Evolutionary conservation across 768 basidiomycete species (phyloP), one percentile per base, ranked within the genome.

Genomic region (Phylloporus scabripes): DNA sequence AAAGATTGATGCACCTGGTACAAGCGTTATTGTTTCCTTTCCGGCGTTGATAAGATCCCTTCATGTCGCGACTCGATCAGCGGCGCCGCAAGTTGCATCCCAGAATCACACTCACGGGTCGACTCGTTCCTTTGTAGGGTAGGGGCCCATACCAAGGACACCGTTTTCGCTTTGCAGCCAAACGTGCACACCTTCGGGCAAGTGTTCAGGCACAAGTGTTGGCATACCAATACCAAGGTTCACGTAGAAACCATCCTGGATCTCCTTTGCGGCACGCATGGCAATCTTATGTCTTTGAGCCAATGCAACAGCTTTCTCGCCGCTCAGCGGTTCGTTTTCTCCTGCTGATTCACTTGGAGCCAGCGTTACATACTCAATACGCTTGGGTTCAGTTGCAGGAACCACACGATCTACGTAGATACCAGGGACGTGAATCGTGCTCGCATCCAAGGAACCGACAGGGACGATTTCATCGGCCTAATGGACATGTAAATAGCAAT

Each of bases 11-110:
- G 92, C 90, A 21, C 94, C 94, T 20, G 92, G 92, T 20, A 96
- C 74, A 9, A 97, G 76, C 5, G 94, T 96, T 42, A 96, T 81
- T 5, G 92, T 93, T 70, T 95, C 92, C 66, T 96, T 96, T 18
- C 92, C 92, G 34, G 92, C 93, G 57, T 96, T 96, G 60, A 95
- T 88, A 55, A 94, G 78, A 66, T 96, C 92, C 33, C 88, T 90
- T 56, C 7, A 52, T 18, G 32, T 21, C 34, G 33, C 38, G 17
- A n/a, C n/a, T n/a, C n/a, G n/a, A 39, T 55, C 33, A 50, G 49
- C 55, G 5, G 51, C 9, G 4, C 21, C 1, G 18, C 5, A 26
- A 6, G 31, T n/a, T 14, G 26, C 14, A 28, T 56, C 8, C 17
- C 24, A 34, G n/a, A 34, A 48, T 38, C 21, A 10, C 40, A 73